phyloP scores from a whole-genome alignment of 2,329 filamentous ascomycete species.

The Colletotrichum sidae region DNA sequence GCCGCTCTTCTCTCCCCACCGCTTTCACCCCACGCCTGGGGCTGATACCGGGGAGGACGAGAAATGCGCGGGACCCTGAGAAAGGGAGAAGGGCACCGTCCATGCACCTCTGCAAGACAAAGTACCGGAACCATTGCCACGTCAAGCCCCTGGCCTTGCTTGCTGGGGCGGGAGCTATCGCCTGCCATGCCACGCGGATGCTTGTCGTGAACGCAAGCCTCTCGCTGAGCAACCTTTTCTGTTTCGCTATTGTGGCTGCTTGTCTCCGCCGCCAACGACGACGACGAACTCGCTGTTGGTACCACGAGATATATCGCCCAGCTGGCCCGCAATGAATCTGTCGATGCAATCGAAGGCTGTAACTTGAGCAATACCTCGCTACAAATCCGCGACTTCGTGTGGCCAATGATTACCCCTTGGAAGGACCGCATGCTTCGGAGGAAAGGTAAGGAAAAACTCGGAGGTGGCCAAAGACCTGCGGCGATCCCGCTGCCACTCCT shows the following conservation, averaged over 20 bases:
- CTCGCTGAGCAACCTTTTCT: constrained; percentile 7
- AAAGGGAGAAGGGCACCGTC: constrained; percentile 22
- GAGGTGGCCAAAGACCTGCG: constrained; percentile 12
- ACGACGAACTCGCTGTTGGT: background rate
- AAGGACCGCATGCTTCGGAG: constrained; percentile 14
- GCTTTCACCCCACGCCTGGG: constrained; percentile 36
- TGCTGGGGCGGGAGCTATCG: constrained; percentile 33
- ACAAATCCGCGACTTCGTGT: constrained; percentile 12
- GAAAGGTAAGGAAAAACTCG: background rate
- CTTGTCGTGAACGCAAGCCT: constrained; percentile 30
- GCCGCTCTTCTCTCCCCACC: constrained; percentile 31
- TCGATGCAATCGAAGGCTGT: constrained; percentile 21
- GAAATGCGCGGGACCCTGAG: constrained; percentile 34
- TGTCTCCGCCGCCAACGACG: too few relatives aligned
- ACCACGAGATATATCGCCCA: constrained; percentile 10
- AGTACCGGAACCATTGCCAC: constrained; percentile 22
- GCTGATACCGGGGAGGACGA: constrained; percentile 34
- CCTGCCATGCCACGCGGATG: constrained; percentile 34
- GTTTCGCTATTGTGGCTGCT: background rate
- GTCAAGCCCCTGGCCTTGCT: constrained; percentile 3
- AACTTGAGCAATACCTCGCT: constrained; percentile 6
- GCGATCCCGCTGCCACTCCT: constrained; percentile 21
- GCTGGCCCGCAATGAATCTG: constrained; percentile 16
- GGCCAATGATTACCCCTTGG: constrained; percentile 2
- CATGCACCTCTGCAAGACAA: constrained; percentile 1